Conservation (phyloP, 1,284 basidiomycete species). For the Irpex lacteus region DNA sequence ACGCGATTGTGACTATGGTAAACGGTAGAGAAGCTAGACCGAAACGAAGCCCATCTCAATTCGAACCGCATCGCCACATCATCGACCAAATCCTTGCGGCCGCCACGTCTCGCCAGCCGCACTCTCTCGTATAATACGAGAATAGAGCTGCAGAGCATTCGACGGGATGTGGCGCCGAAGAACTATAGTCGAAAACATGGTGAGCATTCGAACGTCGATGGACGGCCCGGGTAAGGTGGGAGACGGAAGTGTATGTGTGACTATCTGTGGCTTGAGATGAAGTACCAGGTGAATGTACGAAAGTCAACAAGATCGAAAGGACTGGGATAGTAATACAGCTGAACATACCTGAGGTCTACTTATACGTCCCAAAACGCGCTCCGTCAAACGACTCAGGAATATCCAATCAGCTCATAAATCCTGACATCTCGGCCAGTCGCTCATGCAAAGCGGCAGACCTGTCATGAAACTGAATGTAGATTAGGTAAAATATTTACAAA, state of each 20-base stretch:
- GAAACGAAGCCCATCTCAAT: too few relatives aligned
- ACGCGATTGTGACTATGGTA: too few relatives aligned
- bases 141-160: slow-evolving; percentile 2
- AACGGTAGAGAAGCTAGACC: too few relatives aligned
- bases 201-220: not conserved
- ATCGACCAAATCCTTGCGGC: slow-evolving; percentile 15
- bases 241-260: not conserved
- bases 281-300: too few relatives aligned
- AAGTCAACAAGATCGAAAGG: too few relatives aligned
- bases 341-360: too few relatives aligned
- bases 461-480: not conserved
- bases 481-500: not conserved
- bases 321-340: too few relatives aligned
- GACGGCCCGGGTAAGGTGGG: not conserved
- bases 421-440: not conserved
- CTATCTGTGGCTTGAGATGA: too few relatives aligned
- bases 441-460: not conserved
- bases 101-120: slow-evolving; percentile 11
- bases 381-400: too few relatives aligned
- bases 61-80: not conserved
- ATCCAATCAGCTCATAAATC: too few relatives aligned
- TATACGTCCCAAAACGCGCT: too few relatives aligned
- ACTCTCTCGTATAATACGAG: slow-evolving; percentile 1
- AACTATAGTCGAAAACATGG: not conserved
- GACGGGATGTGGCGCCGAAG: slow-evolving; percentile 4